These are phyloP conservation scores for Dissophora ornata DNA, from an alignment of 192 early-diverging fungal species.

Conservation along the genomic window DNA sequence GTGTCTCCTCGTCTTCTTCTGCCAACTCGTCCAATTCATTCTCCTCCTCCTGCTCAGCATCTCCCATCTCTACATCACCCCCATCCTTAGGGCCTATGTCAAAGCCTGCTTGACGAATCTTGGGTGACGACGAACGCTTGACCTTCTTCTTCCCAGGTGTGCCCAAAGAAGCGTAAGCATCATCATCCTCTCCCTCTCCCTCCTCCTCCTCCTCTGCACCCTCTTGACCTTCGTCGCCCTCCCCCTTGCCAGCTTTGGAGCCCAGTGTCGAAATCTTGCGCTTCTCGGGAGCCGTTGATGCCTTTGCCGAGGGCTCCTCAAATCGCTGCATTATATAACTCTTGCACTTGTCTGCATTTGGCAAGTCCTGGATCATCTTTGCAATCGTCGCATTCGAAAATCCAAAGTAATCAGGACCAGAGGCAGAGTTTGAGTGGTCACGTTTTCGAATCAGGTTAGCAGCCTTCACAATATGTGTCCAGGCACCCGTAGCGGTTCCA, in stretches of 20 bases:
- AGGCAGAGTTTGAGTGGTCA: constrained; percentile 84
- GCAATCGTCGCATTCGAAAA: constrained; percentile 89
- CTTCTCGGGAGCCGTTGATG: constrained; percentile 6
- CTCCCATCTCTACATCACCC: constrained; percentile 3
- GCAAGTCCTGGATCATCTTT: constrained; percentile 91
- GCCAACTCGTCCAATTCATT: constrained; percentile 23
- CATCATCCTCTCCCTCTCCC: constrained; percentile 9
- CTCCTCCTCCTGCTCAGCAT: constrained; percentile 15
- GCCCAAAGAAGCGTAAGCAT: constrained; percentile 11
- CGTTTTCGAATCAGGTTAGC: constrained; percentile 83
- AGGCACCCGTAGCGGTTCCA: constrained; percentile 89
- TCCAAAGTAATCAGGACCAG: constrained; percentile 93
- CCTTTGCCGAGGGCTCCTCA: constrained; percentile 52
- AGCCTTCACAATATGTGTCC: constrained; percentile 82
- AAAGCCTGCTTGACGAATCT: neutral
- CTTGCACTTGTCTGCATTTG: constrained; percentile 75
- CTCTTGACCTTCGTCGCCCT: constrained; percentile 7
- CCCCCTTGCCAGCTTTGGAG: constrained; percentile 8
- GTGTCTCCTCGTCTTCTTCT: constrained; percentile 15
- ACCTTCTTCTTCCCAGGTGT: constrained; percentile 18
- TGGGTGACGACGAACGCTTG: constrained; percentile 8
- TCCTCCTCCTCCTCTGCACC: constrained; percentile 6
- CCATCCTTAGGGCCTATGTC: neutral
- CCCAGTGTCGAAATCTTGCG: constrained; percentile 14
- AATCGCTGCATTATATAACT: constrained; percentile 78